Base-by-base conservation (phyloP, 1,139 yeast species). In the Blastobotrys buckinghamii region DNA sequence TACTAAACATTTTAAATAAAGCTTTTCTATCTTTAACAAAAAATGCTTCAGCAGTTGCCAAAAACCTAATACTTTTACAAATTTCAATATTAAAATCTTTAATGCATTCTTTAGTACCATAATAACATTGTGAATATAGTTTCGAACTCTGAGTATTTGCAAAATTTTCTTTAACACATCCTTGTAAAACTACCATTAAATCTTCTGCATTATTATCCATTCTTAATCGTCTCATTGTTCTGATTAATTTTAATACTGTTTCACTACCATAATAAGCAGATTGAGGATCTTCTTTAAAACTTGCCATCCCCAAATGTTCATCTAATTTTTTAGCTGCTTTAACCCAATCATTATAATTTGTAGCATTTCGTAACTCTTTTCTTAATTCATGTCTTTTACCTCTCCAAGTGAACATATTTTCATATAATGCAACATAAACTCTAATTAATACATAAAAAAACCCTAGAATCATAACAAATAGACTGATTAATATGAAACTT, bases 111-210 rank as follows among this genome's bases (percentile, higher is more conserved):
- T 85, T 85, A 1, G 95, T 84, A 8, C 94, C 94, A 59, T 76
- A 83, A 63, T 84, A 83, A 45, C 86, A 71, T 64, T 84, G 89
- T 5, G 89, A 81, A 59, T 84, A 85, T 39, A 85, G 68, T 53
- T 79, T 75, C 39, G 84, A 77, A 58, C 84, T 84, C 61, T 84
- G 92, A 7, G 82, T 81, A 0, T 94, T 92, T 6, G 89, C 90
- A 67, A 84, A 85, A 61, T 85, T 85, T 50, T 79, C 72, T 59
- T 82, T 82, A 34, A 84, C 66, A 58, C 92, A 84, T 5, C 81
- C 81, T 57, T 82, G 88, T 27, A 85, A 66, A 13, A 81, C 67
- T 8, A 76, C 66, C 68, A 79, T 70, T 35, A 84, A 61, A 38
- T 79, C 82, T 16, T 73, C 74, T 27, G 70, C 71, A 13, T 66